These are phyloP conservation scores for Chlorella sp. DNA, from an alignment of 139 green algal species.

Conservation along the genomic window DNA sequence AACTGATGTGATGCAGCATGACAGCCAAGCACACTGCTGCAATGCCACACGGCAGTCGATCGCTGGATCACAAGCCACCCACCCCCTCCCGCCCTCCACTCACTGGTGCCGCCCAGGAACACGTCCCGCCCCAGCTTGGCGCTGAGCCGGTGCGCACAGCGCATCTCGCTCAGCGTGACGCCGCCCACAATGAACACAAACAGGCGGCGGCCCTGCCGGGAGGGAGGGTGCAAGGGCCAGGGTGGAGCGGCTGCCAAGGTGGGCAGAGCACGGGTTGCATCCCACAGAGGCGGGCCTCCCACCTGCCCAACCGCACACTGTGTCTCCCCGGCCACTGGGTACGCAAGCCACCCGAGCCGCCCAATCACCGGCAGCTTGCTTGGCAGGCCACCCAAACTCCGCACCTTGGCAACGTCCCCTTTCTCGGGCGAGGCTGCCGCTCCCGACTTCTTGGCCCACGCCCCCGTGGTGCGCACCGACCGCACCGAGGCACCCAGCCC, in stretches of 20 bases:
- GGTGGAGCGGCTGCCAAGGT: not conserved
- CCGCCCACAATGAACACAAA: constrained; percentile 92
- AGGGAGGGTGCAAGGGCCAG: not conserved
- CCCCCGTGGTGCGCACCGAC: constrained; percentile 42
- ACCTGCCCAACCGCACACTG: not conserved
- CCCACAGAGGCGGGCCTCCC: not conserved
- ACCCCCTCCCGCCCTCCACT: too few species aligned
- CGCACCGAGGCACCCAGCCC: constrained; percentile 29
- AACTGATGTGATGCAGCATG: too few species aligned
- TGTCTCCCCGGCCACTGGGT: too few species aligned
- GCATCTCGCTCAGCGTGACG: constrained; percentile 84
- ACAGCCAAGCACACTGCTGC: too few species aligned
- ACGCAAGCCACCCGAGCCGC: too few species aligned
- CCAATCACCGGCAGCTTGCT: too few species aligned
- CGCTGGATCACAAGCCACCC: too few species aligned
- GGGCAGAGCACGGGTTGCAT: not conserved
- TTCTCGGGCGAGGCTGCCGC: constrained; percentile 12
- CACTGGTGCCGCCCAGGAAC: constrained; percentile 77
- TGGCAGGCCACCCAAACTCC: too few species aligned
- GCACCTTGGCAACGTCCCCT: not conserved
- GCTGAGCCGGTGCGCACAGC: constrained; percentile 80
- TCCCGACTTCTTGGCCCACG: constrained; percentile 48
- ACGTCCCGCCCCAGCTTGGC: constrained; percentile 71
- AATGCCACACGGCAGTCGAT: too few species aligned
- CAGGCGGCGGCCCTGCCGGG: constrained; percentile 56